Conservation (phyloP, 768 basidiomycete species). For the Lactarius hengduanensis region DNA sequence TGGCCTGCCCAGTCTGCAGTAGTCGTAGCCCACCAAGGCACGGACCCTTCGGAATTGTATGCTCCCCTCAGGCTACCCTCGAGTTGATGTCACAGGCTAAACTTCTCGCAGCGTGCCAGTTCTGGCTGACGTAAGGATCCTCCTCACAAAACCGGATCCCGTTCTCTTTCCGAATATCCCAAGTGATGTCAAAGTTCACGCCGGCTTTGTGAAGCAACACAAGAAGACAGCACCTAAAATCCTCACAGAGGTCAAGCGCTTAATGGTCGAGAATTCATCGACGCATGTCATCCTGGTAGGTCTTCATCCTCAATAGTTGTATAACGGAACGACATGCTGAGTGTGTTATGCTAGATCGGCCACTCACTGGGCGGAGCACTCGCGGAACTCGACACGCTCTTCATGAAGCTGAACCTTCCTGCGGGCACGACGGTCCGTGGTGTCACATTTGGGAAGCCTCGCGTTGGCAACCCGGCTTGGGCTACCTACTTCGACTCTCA, state of each 20-base stretch:
- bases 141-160: not conserved
- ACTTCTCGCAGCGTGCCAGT: constrained; percentile 13
- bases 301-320: not conserved
- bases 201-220: constrained; percentile 23
- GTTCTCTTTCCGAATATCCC: constrained; percentile 22
- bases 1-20: constrained; percentile 24
- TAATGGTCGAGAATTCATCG: constrained; percentile 16
- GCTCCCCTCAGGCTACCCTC: not conserved
- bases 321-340: not conserved
- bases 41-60: constrained; percentile 18
- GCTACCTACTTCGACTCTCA: constrained; percentile 24
- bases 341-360: constrained; percentile 2
- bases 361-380: constrained; percentile 28
- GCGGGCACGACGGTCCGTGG: constrained; percentile 18
- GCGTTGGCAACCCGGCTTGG: constrained; percentile 23
- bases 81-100: not conserved
- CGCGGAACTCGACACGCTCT: constrained; percentile 25
- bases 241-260: constrained; percentile 24
- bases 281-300: constrained; percentile 24
- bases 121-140: constrained; percentile 13
- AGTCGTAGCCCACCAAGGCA: constrained; percentile 28
- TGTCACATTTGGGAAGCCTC: constrained; percentile 28
- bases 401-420: constrained; percentile 29
- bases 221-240: constrained; percentile 22
- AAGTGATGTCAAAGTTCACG: constrained; percentile 7